A percentile compares a stretch with the other conserved stretches of the same genome.
phyloP scores from a whole-genome alignment of 495 filamentous ascomycete genomes.

The Penicillium crystallinum region DNA sequence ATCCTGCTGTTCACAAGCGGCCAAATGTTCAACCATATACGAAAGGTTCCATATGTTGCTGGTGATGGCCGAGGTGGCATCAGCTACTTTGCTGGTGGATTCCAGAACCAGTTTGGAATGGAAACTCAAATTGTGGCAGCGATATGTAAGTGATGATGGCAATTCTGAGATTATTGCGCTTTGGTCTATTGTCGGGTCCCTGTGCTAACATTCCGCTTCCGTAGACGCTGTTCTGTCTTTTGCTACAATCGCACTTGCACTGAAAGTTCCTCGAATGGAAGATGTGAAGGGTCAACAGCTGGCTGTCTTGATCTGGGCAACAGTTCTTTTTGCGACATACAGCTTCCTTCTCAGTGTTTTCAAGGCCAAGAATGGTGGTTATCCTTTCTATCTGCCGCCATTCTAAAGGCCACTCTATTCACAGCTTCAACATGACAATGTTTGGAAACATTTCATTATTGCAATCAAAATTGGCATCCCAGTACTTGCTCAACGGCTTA shows the following conservation, averaged over 20 bases:
- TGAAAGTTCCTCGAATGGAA: conserved; percentile 84
- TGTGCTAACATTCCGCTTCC: conserved; percentile 8
- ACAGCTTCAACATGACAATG: background rate
- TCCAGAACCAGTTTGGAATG: conserved; percentile 90
- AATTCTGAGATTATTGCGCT: background rate
- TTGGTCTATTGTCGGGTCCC: background rate
- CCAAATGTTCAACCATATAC: conserved; percentile 99
- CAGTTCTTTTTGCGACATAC: conserved; percentile 74
- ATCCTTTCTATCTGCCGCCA: conserved; percentile 89
- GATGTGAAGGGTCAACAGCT: conserved; percentile 75
- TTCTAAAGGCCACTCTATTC: conserved; percentile 47
- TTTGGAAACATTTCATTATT: background rate
- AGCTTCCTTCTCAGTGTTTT: conserved; percentile 93
- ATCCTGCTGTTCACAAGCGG: conserved; percentile 94
- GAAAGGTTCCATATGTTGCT: conserved; percentile 91
- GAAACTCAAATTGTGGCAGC: conserved; percentile 96
- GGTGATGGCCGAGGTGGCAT: conserved; percentile 82
- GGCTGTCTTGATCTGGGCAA: conserved; percentile 76
- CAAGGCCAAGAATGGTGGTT: conserved; percentile 88
- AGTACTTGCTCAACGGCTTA: background rate
- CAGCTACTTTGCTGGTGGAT: conserved; percentile 87
- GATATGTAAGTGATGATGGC: conserved; percentile 68
- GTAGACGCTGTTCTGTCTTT: conserved; percentile 91
- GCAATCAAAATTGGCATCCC: background rate
- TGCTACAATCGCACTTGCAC: conserved; percentile 77